Evolutionary conservation across 495 filamentous ascomycete species (phyloP), one percentile per base, ranked within the genome.

Genomic region (Articulospora tetracladia): DNA sequence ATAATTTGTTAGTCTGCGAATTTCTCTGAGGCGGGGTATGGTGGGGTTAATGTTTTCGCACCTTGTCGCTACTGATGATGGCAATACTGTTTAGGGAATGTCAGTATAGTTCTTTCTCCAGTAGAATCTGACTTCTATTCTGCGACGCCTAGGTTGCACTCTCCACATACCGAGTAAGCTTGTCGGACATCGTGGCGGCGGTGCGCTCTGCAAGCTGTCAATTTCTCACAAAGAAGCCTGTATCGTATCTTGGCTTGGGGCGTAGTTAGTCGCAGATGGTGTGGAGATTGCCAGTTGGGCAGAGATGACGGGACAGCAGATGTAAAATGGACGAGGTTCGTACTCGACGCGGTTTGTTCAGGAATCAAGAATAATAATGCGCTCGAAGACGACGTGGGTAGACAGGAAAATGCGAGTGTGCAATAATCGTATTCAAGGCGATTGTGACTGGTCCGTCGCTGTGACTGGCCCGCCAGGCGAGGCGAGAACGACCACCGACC

Each of bases 41-140:
- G 63, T 66, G 67, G 67, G 65, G 67, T 60, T 60, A 26, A 20
- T 54, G 27, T 63, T 53, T 49, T 53, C 57, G 56, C 52, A 94
- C 92, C 86, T 98, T 97, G 85, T 99, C 94, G 72, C 80, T 86
- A 73, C 89, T 96, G 77, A 99, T 89, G 75, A 98, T 98, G 62
- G 94, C 94, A 79, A 98, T 90, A 85, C 94, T 97, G 69, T 68
- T 36, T 17, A 25, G 27, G n/a, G 28, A 53, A 46, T 3, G 17
- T 44, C 39, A 44, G 39, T n/a, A 44, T 3, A 8, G 15, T 44
- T 19, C 39, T n/a, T 12, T 19, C 39, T 44, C n/a, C 11, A 44
- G 39, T 44, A 17, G n/a, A 39, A 39, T 39, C 34, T 50, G 25
- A 2, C 11, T 19, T 6, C 20, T 3, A n/a, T 7, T 47, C 39